These are phyloP conservation scores for Daldinia loculata DNA, from an alignment of 495 filamentous ascomycete genomes.

Conservation along the genomic window DNA sequence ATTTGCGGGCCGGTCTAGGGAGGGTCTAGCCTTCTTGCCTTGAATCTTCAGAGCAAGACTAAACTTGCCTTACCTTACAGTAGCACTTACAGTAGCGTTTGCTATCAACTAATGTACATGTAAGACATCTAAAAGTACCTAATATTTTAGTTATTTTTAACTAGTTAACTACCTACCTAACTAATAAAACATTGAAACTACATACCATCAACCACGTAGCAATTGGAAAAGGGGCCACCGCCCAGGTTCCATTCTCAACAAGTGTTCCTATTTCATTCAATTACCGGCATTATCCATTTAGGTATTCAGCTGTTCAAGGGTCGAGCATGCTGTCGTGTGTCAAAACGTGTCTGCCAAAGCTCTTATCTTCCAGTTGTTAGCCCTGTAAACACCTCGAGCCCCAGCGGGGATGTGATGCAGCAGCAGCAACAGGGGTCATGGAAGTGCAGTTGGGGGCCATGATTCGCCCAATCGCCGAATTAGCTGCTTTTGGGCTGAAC, in stretches of 20 bases:
- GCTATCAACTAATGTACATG: too few species aligned
- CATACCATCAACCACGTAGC: too few species aligned
- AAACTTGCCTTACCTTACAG: constrained; percentile 3
- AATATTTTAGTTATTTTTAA: too few species aligned
- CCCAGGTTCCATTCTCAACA: neutral
- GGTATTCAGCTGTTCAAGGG: constrained; percentile 30
- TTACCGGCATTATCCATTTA: neutral
- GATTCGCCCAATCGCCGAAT: constrained; percentile 43
- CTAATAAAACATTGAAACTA: too few species aligned
- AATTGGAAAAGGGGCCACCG: neutral
- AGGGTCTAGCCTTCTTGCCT: constrained; percentile 8
- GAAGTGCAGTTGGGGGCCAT: constrained; percentile 29
- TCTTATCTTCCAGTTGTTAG: constrained; percentile 21
- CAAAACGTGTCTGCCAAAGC: constrained; percentile 18
- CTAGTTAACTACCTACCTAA: too few species aligned
- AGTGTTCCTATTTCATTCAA: neutral
- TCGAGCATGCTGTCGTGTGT: neutral
- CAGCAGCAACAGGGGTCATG: constrained; percentile 37
- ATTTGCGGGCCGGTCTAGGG: constrained; percentile 35
- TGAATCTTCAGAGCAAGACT: constrained; percentile 9
- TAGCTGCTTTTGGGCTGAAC: constrained; percentile 45
- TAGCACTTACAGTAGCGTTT: constrained; percentile 9
- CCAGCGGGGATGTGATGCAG: constrained; percentile 32
- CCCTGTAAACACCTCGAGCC: constrained; percentile 15
- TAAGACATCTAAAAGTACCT: neutral